Evolutionary conservation across 306 rosid species (phyloP), one percentile per base, ranked within the genome.

Genomic region (Pyrus communis): DNA sequence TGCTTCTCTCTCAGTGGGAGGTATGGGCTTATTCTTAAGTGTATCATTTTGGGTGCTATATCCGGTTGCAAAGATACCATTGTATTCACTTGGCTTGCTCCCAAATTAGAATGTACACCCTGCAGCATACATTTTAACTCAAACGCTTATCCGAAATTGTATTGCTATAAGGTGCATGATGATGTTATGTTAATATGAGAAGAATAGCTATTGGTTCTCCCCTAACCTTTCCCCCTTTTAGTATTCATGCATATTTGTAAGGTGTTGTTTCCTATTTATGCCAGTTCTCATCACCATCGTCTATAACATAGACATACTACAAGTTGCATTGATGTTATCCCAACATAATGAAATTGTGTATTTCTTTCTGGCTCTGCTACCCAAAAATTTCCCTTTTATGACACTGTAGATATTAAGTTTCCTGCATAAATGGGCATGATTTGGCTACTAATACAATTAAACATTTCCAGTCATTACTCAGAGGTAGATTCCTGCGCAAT

Each of bases 401-500:
- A 35, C 42, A 19, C n/a, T 35, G 27, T 18, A 21, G 49, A 70
- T n/a, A 13, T 13, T 18, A 23, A 11, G 15, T 27, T 70, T 45
- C 60, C 61, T 49, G 23, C n/a, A 23, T 28, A 46, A 2, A 21
- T 70, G 25, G 73, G 67, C 54, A 64, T 66, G 38, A 78, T 52
- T 74, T 80, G 84, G 78, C 60, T 80, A 65, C 81, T 88, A 82
- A 87, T 81, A 28, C 71, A 61, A 51, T 38, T 70, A 62, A 79
- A 70, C 52, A 61, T 71, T 84, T 86, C 69, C 93, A 96, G 99
- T 92, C 98, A 73, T 82, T 96, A 78, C 97, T 96, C 80, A 91
- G 99, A 88, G 99, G 99, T 83, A 91, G 99, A 84, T 96, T 96
- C 88, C 88, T 96, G 81, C 87, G 99, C 78, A 96, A 92, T 76